phyloP scores from a whole-genome alignment of 805 yeast species.

The Lachancea dasiensis region DNA sequence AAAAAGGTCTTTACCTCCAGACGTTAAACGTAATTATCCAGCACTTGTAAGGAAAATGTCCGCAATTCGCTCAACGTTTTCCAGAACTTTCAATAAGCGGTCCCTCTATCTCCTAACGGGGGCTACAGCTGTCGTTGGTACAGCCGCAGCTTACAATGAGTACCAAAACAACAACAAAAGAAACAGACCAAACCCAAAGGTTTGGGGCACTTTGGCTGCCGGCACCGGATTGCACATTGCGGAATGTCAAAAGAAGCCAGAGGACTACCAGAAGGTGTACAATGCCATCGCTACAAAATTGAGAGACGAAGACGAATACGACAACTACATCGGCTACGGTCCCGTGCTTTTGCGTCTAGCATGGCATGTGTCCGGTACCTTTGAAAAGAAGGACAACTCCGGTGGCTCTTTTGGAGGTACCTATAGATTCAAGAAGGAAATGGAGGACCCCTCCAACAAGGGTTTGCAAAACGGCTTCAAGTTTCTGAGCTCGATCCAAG shows the following conservation, averaged over 20 bases:
- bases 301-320: constrained; percentile 51
- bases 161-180: constrained; percentile 17
- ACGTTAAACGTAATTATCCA: too few relatives aligned
- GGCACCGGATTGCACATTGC: constrained; percentile 37
- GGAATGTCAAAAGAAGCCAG: constrained; percentile 9
- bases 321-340: constrained; percentile 63
- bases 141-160: constrained; percentile 23
- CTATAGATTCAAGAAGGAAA: constrained; percentile 47
- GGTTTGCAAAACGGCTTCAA: constrained; percentile 57
- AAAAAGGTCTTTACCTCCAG: too few relatives aligned
- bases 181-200: constrained; percentile 16
- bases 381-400: constrained; percentile 47
- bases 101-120: constrained; percentile 21
- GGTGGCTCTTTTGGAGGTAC: constrained; percentile 76
- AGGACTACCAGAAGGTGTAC: constrained; percentile 60
- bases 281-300: constrained; percentile 65
- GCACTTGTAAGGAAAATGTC: too few relatives aligned
- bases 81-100: constrained; percentile 21
- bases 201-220: constrained; percentile 28
- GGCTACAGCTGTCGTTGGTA: constrained; percentile 31
- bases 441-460: constrained; percentile 51
- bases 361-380: constrained; percentile 88
- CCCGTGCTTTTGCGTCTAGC: constrained; percentile 76
- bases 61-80: constrained; percentile 13
- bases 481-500: constrained; percentile 47